A percentile compares a stretch with the other conserved stretches of the same genome.
Evolutionary conservation across 495 filamentous ascomycete genomes (phyloP).

Genomic region (Coniosporium apollinis): DNA sequence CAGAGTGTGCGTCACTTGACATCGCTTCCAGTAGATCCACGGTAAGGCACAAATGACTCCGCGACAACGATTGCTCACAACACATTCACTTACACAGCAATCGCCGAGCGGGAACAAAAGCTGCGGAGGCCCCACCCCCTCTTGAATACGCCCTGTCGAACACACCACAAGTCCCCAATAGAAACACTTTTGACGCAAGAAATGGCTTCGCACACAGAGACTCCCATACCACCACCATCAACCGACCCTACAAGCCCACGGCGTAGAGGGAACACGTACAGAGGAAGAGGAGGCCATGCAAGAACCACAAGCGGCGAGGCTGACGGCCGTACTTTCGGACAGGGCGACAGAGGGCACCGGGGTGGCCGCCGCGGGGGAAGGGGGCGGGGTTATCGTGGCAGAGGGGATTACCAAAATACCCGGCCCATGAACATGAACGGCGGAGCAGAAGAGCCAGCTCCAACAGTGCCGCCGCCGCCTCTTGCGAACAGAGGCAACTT

Average conservation of each 20-base stretch:
- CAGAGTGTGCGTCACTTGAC: no score
- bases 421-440: background rate
- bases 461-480: conserved; percentile 17
- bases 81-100: no score
- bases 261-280: background rate
- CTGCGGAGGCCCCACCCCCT: no score
- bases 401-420: conserved; percentile 4
- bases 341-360: conserved; percentile 6
- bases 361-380: conserved; percentile 12
- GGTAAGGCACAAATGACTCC: no score
- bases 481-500: conserved; percentile 22
- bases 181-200: no score
- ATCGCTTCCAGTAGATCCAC: no score
- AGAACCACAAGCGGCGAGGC: background rate
- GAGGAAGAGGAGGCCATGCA: conserved; percentile 6
- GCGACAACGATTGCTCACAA: no score
- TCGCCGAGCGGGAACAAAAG: no score
- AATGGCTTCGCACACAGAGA: no score
- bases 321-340: background rate
- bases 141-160: no score
- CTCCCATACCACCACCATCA: background rate
- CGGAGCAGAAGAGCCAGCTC: conserved; percentile 8
- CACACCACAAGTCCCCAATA: no score
- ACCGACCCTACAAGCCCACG: background rate
- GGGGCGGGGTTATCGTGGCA: conserved; percentile 6